phyloP scores from a whole-genome alignment of 78 protist species.

The Protostelium mycophagum region DNA sequence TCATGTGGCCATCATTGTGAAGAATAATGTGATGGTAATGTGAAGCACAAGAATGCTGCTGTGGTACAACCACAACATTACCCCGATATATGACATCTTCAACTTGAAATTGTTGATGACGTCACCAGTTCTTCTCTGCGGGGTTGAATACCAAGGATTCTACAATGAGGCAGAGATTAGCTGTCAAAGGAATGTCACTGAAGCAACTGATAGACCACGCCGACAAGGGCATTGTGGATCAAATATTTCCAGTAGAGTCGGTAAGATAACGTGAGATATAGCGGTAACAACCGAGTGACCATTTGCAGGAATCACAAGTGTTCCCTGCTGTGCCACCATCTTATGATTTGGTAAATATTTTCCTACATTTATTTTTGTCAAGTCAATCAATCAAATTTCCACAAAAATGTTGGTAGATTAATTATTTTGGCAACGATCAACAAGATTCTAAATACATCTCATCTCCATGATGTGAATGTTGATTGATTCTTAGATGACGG shows the following conservation, averaged over 20 bases:
- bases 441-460: too few species aligned
- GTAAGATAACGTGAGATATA: neutral
- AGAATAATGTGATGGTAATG: too few species aligned
- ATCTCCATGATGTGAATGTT: too few species aligned
- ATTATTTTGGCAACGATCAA: too few species aligned
- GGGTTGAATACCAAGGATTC: neutral
- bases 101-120: neutral
- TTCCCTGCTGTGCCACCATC: neutral
- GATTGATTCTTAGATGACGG: too few species aligned
- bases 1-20: too few species aligned
- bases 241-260: neutral
- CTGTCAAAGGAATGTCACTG: neutral
- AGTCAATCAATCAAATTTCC: too few species aligned
- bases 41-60: too few species aligned
- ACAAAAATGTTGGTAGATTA: too few species aligned
- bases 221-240: neutral
- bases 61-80: too few species aligned
- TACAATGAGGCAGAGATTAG: neutral
- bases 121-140: neutral
- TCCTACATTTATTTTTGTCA: too few species aligned
- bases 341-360: neutral
- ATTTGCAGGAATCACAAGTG: neutral
- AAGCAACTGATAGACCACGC: neutral
- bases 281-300: too few species aligned
- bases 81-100: neutral